Percentiles rank a stretch among this genome's conserved stretches.
Conservation (phyloP, 352 stramenopile species). For the Pseudoperonospora humuli region DNA sequence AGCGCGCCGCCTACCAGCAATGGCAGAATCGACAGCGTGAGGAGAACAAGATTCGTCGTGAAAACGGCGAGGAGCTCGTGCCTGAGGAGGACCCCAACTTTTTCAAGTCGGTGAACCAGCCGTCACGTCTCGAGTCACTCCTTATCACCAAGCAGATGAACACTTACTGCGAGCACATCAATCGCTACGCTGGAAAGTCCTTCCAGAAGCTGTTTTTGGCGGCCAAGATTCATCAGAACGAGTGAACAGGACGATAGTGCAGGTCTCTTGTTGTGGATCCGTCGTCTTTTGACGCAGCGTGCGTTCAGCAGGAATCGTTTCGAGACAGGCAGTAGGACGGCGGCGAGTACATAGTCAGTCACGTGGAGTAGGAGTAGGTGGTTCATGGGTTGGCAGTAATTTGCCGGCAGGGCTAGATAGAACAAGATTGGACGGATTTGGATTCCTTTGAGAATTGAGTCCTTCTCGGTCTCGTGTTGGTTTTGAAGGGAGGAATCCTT, state of each 20-base stretch:
- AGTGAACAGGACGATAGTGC: conserved; percentile 28
- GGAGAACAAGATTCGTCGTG: conserved; percentile 81
- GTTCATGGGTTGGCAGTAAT: conserved; percentile 13
- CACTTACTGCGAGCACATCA: conserved; percentile 90
- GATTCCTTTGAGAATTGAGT: conserved; percentile 25
- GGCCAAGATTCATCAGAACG: conserved; percentile 81
- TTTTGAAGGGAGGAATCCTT: conserved; percentile 23
- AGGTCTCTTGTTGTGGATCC: conserved; percentile 14
- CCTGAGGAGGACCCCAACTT: conserved; percentile 81
- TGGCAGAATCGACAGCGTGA: conserved; percentile 83
- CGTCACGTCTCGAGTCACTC: conserved; percentile 81
- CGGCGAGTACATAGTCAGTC: conserved; percentile 9
- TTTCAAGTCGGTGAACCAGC: conserved; percentile 84
- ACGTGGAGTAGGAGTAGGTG: conserved; percentile 10
- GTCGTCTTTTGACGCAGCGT: conserved; percentile 6
- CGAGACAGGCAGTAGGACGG: conserved; percentile 8
- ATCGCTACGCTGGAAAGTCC: conserved; percentile 84
- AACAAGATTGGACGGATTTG: conserved; percentile 29
- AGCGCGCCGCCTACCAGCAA: conserved; percentile 74
- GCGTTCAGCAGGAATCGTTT: conserved; percentile 6
- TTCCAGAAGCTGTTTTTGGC: conserved; percentile 90
- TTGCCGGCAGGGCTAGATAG: conserved; percentile 19
- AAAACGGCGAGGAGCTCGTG: conserved; percentile 67
- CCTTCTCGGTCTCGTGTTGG: conserved; percentile 12
- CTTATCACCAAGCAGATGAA: conserved; percentile 90